phyloP scores from a whole-genome alignment of 176 grass and related monocot genomes.

The Carex littledalei region DNA sequence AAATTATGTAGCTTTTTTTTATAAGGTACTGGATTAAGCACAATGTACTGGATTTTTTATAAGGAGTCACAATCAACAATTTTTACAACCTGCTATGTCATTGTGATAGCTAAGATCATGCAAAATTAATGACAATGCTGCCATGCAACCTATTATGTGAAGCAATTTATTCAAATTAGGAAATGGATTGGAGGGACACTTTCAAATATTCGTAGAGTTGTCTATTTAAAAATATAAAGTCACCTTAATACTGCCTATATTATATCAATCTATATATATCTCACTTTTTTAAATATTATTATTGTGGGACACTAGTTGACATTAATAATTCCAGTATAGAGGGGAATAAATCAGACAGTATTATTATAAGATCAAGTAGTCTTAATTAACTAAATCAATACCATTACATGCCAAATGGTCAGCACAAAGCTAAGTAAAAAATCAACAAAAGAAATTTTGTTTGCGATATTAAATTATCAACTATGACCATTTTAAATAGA shows the following conservation, averaged over 20 bases:
- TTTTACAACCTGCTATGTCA: too few relatives aligned
- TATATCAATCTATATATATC: background rate
- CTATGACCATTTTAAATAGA: background rate
- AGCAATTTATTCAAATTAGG: background rate
- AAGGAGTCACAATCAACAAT: too few relatives aligned
- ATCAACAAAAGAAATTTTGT: background rate
- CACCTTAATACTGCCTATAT: background rate
- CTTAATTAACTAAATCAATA: background rate
- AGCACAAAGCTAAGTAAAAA: background rate
- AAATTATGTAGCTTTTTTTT: too few relatives aligned
- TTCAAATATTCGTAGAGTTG: background rate
- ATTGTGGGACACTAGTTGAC: background rate
- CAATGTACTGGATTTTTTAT: too few relatives aligned
- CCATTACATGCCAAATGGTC: background rate
- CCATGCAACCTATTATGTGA: slow-evolving; percentile 71
- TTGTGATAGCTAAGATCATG: too few relatives aligned
- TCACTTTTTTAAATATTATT: background rate
- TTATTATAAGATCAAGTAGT: background rate
- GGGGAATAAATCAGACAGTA: background rate
- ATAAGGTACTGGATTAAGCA: too few relatives aligned
- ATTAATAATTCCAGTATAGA: background rate
- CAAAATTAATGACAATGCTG: too few relatives aligned
- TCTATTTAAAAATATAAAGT: background rate
- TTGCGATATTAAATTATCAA: background rate
- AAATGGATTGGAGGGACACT: background rate